Evolutionary conservation across 2,329 filamentous ascomycete genomes (phyloP).

Genomic region (Dothiorella sarmentorum): DNA sequence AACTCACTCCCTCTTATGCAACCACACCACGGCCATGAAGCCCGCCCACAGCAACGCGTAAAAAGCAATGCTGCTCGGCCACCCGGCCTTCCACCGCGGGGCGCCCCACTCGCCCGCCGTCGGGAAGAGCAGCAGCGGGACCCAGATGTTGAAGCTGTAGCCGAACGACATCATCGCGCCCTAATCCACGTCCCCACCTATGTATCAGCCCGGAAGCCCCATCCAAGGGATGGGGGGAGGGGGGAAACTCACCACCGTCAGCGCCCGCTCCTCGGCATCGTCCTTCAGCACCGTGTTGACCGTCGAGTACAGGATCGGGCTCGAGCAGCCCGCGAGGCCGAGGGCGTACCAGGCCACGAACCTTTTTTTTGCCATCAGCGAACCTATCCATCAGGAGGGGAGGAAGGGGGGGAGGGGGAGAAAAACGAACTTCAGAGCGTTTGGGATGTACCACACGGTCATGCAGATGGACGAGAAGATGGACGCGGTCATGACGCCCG

Average conservation of each 20-base stretch:
- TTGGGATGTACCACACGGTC: conserved; percentile 51
- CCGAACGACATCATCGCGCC: conserved; percentile 48
- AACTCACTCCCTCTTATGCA: conserved; percentile 3
- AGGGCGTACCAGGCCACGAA: conserved; percentile 45
- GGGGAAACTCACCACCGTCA: conserved; percentile 32
- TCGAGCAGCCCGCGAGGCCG: conserved; percentile 39
- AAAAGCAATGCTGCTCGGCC: conserved; percentile 48
- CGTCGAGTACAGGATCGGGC: conserved; percentile 44
- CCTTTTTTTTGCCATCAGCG: too few relatives aligned
- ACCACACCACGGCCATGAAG: conserved; percentile 28
- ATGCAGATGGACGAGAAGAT: conserved; percentile 47
- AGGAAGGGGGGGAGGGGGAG: too few relatives aligned
- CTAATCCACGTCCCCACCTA: conserved; percentile 23
- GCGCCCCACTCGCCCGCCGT: conserved; percentile 42
- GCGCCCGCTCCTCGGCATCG: conserved; percentile 38
- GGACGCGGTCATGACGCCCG: conserved; percentile 39
- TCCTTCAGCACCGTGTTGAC: conserved; percentile 44
- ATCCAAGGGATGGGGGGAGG: too few relatives aligned
- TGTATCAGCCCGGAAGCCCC: too few relatives aligned
- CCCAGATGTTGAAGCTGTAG: conserved; percentile 47
- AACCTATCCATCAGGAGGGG: too few relatives aligned
- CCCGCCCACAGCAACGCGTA: conserved; percentile 44
- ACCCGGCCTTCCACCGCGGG: conserved; percentile 49
- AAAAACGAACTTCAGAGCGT: conserved; percentile 41
- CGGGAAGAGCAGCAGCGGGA: conserved; percentile 43